phyloP scores from a whole-genome alignment of 2,329 filamentous ascomycete species.

The Tolypocladium guangdongense region DNA sequence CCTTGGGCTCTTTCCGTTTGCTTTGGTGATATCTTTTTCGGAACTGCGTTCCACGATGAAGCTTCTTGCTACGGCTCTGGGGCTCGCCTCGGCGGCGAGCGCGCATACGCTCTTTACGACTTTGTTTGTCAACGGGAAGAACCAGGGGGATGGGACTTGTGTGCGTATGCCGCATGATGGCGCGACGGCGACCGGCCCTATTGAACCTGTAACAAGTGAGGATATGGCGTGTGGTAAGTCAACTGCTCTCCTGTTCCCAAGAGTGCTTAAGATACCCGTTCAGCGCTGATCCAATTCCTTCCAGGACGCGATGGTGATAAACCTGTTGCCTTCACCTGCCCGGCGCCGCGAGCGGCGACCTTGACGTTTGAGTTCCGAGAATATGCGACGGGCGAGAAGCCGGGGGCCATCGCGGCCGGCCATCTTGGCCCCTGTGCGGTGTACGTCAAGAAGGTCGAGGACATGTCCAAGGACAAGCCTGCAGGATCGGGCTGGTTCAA shows the following conservation, averaged over 20 bases:
- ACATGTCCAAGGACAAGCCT: constrained; percentile 40
- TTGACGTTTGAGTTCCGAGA: constrained; percentile 58
- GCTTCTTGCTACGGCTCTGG: constrained; percentile 18
- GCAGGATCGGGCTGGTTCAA: constrained; percentile 67
- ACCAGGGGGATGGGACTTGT: constrained; percentile 61
- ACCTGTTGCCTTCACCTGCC: constrained; percentile 37
- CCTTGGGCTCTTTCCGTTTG: no score
- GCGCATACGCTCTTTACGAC: constrained; percentile 56
- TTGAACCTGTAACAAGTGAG: constrained; percentile 43
- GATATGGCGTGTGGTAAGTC: constrained; percentile 64
- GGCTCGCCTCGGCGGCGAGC: constrained; percentile 24
- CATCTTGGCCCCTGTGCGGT: constrained; percentile 62
- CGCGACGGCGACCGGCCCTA: constrained; percentile 42
- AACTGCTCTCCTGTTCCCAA: background rate
- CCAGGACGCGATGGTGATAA: constrained; percentile 32
- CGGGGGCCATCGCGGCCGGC: constrained; percentile 45
- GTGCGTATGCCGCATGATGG: constrained; percentile 53
- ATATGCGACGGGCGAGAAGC: constrained; percentile 42
- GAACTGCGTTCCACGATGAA: constrained; percentile 22
- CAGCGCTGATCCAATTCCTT: background rate
- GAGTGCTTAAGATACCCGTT: background rate
- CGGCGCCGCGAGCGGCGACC: constrained; percentile 38
- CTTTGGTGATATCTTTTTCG: background rate
- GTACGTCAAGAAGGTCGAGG: constrained; percentile 59
- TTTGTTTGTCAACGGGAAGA: constrained; percentile 47